Base-by-base conservation (phyloP, 768 basidiomycete species). In the Sarcodon aspratus region DNA sequence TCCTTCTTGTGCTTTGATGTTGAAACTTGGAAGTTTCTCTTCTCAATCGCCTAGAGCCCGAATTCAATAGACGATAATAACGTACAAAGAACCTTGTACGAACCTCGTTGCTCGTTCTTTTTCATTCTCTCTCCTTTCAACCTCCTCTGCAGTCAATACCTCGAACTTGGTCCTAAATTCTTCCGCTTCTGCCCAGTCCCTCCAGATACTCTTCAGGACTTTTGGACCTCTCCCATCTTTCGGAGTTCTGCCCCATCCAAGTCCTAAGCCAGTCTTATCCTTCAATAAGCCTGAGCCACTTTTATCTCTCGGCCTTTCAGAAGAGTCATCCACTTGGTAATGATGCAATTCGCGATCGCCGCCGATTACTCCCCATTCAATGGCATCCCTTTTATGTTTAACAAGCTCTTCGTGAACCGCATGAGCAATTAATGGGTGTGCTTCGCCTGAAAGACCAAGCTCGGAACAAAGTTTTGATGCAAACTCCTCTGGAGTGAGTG, bases 361-460 rank as follows among this genome's bases (percentile, higher is more conserved):
- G 8, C 78, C 80, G 40, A 97, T 74, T 31, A 98, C 79, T 15
- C 95, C 91, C 80, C 92, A 87, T 60, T 98, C 96, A 33, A 97
- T 77, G 5, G 85, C 90, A 61, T 96, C 93, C 57, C 88, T 89
- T 63, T 95, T 97, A 64, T 96, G 92, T 62, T 89, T 90, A 58
- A 95, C 72, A 42, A 99, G 75, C 60, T 99, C 96, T 60, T 97
- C 96, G 62, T 95, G 92, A 12, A 99, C 68, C 1, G 96, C 94
- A 61, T 94, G 90, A 4, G 95, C 79, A 54, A 99, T 78, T 47
- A 98, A 76, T 6, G 95, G 91, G 6, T 82, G 61, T 0, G 94
- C 89, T 62, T 94, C 92, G 36, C 92, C 89, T 1, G 83, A 73
- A 2, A 99, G 74, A 7, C 92, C 93, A 12, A 98, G 77, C 53